Conservation (phyloP, 2,329 filamentous ascomycete species). For the Neopestalotiopsis clavispora region DNA sequence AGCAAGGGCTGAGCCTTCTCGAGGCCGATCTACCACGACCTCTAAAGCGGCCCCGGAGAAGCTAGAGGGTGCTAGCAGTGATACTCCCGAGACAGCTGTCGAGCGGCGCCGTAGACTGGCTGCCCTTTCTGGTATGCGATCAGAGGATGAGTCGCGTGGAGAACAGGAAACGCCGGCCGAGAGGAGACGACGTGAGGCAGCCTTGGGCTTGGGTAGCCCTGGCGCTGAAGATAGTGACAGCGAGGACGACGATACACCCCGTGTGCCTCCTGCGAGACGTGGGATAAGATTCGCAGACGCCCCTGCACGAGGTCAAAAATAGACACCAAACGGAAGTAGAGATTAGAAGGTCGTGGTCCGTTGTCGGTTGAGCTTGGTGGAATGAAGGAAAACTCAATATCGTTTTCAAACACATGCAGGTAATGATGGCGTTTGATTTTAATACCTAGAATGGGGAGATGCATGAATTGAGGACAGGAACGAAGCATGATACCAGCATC, state of each 20-base stretch:
- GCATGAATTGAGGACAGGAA: background rate
- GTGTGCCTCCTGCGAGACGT: conserved; percentile 56
- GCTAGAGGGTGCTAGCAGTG: conserved; percentile 33
- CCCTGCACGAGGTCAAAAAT: conserved; percentile 32
- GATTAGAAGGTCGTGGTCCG: background rate
- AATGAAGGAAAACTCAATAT: background rate
- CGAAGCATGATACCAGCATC: conserved; percentile 4
- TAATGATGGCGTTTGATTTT: conserved; percentile 3
- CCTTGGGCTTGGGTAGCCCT: conserved; percentile 62
- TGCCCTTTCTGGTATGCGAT: conserved; percentile 50
- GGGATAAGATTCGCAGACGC: conserved; percentile 67
- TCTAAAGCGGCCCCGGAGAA: background rate
- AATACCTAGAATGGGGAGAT: background rate
- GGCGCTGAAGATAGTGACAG: conserved; percentile 52
- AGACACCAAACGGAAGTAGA: background rate
- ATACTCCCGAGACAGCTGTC: conserved; percentile 68
- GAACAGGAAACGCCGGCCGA: conserved; percentile 75
- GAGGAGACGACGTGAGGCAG: conserved; percentile 73
- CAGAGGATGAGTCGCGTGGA: conserved; percentile 43
- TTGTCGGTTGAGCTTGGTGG: conserved; percentile 10
- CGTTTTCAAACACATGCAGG: background rate
- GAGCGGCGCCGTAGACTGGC: conserved; percentile 70
- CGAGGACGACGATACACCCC: conserved; percentile 62
- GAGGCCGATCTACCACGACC: conserved; percentile 3
- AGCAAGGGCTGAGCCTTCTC: conserved; percentile 1